phyloP scores from a whole-genome alignment of 2,329 filamentous ascomycete genomes.

The Didymella sp. region DNA sequence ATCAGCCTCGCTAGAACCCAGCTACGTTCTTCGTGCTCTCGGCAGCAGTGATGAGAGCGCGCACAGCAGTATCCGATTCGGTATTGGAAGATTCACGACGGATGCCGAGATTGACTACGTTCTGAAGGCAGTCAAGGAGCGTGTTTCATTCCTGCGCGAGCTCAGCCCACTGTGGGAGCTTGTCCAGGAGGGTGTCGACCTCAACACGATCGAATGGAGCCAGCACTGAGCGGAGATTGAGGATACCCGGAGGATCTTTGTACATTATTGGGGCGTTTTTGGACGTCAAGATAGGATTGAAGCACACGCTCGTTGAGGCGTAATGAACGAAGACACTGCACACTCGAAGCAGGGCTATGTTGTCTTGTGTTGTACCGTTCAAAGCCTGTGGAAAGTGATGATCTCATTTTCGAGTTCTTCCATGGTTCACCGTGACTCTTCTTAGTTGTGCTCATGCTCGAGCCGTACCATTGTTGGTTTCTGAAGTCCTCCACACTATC shows the following conservation, averaged over 20 bases:
- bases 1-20: slow-evolving; percentile 93
- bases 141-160: slow-evolving; percentile 91
- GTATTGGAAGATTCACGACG: slow-evolving; percentile 95
- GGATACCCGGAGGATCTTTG: slow-evolving; percentile 26
- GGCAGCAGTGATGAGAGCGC: slow-evolving; percentile 97
- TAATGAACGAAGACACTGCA: slow-evolving; percentile 4
- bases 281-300: slow-evolving; percentile 17
- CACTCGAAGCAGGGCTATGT: neutral
- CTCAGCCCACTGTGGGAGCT: slow-evolving; percentile 96
- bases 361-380: neutral
- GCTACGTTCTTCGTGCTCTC: slow-evolving; percentile 91
- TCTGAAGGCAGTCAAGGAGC: slow-evolving; percentile 87
- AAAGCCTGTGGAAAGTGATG: neutral
- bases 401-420: neutral
- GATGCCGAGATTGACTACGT: slow-evolving; percentile 97
- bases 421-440: neutral
- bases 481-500: no score
- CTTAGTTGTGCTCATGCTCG: neutral
- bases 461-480: neutral
- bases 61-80: slow-evolving; percentile 96
- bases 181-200: slow-evolving; percentile 93
- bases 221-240: slow-evolving; percentile 71
- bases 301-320: slow-evolving; percentile 37
- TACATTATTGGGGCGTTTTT: slow-evolving; percentile 31
- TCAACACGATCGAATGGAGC: slow-evolving; percentile 98